Base-by-base conservation (phyloP, 2,329 filamentous ascomycete genomes). In the Rasamsonia emersonii region DNA sequence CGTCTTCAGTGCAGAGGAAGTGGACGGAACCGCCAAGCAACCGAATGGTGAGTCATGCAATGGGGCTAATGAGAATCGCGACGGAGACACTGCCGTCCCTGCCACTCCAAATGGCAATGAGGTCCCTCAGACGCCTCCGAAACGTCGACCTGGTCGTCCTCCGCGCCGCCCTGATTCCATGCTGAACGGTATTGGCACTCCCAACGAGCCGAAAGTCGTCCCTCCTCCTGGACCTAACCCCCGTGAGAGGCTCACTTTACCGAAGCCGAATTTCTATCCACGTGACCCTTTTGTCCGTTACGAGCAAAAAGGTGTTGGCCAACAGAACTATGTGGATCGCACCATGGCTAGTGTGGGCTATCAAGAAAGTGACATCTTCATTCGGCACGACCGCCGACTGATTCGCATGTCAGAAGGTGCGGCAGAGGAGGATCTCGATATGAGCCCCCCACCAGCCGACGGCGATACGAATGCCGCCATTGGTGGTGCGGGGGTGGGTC, bases 311-410 rank as follows among this genome's bases (percentile, higher is more conserved):
- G 81, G 79, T 2, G 77, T 82, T 41, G 85, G 86, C 24, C 82
- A 89, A 52, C 79, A 84, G 38, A 83, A 89, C 49, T 96, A 94
- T 58, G 88, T 96, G 28, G 89, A 95, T 59, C 86, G 91, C 53
- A 82, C 85, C 2, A 94, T 96, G 88, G 88, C 88, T 46, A 89
- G 86, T 49, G 83, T 94, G 28, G 89, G 89, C 31, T 96, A 94
- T 53, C 89, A 95, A 60, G 86, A 95, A 62, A 94, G 82, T 47
- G 89, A 96, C 59, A 71, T 88, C 37, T 96, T 86, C 53, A 69
- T 83, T 32, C 78, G 84, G 27, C 82, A 85, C 4, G 82, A 88
- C 33, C 73, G 75, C 38, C 78, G 73, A 32, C 68, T 93, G 38
- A 72, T 81, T 36, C 70, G 76, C 9, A 66, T 77, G 42, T 65